Evolutionary conservation across 768 basidiomycete species (phyloP), one percentile per base, ranked within the genome.

Genomic region (Kwoniella sp.): DNA sequence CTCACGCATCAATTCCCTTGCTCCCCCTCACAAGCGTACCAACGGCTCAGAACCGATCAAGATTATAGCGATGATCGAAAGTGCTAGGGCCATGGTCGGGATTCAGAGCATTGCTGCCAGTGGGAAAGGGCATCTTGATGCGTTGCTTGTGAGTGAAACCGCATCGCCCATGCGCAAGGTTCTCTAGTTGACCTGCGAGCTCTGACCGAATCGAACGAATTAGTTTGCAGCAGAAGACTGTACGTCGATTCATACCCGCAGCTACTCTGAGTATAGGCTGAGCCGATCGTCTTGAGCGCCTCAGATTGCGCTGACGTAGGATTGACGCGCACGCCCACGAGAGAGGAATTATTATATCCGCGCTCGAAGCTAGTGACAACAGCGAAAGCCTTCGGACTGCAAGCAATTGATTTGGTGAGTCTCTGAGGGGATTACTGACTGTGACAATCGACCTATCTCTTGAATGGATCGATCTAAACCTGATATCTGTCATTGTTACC

Each of bases 211-310:
- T n/a, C n/a, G n/a, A n/a, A n/a, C n/a, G n/a, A n/a, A n/a, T n/a
- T 40, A 95, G 93, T 97, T 96, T 77, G 93, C 91, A 2, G 91
- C 92, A 22, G 93, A 97, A 82, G 93, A 97, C 72, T 95, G 91
- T 92, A 78, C 67, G 85, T 74, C n/a, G 26, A 19, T 33, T 3
- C 26, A 2, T 12, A 33, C 47, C 25, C 1, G 13, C 0, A 49
- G 26, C 17, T n/a, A n/a, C n/a, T n/a, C n/a, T n/a, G n/a, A n/a
- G n/a, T n/a, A n/a, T n/a, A n/a, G n/a, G n/a, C n/a, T n/a, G n/a
- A n/a, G n/a, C n/a, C n/a, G n/a, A n/a, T n/a, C n/a, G n/a, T n/a
- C n/a, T n/a, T n/a, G n/a, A n/a, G n/a, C n/a, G n/a, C n/a, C n/a
- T 1, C 47, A 95, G 92, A 91, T 78, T 96, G 94, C 71, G 92